phyloP scores from a whole-genome alignment of 2,329 filamentous ascomycete species.

The Xylaria sp. region DNA sequence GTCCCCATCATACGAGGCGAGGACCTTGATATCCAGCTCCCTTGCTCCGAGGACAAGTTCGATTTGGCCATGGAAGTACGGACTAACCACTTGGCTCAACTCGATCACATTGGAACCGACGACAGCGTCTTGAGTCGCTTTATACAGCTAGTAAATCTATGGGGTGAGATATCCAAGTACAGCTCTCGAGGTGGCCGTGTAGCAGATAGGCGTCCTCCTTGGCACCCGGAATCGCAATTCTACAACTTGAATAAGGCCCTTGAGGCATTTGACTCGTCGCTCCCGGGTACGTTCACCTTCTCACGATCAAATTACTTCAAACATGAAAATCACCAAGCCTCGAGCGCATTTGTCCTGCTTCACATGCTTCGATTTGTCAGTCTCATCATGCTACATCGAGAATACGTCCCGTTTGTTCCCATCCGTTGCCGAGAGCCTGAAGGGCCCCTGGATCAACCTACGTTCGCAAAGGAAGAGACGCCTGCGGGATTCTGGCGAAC shows the following conservation, averaged over 20 bases:
- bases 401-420: slow-evolving; percentile 63
- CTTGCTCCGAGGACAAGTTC: slow-evolving; percentile 62
- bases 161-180: slow-evolving; percentile 54
- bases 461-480: slow-evolving; percentile 44
- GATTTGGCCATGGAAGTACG: slow-evolving; percentile 54
- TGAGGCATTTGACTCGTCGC: slow-evolving; percentile 44
- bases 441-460: slow-evolving; percentile 55
- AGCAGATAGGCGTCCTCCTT: slow-evolving; percentile 50
- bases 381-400: slow-evolving; percentile 62
- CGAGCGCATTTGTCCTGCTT: slow-evolving; percentile 60
- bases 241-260: slow-evolving; percentile 47
- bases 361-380: slow-evolving; percentile 63
- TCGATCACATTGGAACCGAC: slow-evolving; percentile 30
- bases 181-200: slow-evolving; percentile 48
- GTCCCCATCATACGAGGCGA: slow-evolving; percentile 54
- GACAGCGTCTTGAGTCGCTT: slow-evolving; percentile 49
- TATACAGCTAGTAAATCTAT: slow-evolving; percentile 54
- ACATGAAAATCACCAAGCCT: slow-evolving; percentile 58
- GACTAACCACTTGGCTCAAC: slow-evolving; percentile 42
- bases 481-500: slow-evolving; percentile 57
- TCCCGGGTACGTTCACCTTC: slow-evolving; percentile 54
- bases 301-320: slow-evolving; percentile 58
- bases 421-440: slow-evolving; percentile 44
- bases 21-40: slow-evolving; percentile 60
- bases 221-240: slow-evolving; percentile 53